phyloP scores from a whole-genome alignment of 2,329 filamentous ascomycete species.

The Allantophomopsis lycopodina region DNA sequence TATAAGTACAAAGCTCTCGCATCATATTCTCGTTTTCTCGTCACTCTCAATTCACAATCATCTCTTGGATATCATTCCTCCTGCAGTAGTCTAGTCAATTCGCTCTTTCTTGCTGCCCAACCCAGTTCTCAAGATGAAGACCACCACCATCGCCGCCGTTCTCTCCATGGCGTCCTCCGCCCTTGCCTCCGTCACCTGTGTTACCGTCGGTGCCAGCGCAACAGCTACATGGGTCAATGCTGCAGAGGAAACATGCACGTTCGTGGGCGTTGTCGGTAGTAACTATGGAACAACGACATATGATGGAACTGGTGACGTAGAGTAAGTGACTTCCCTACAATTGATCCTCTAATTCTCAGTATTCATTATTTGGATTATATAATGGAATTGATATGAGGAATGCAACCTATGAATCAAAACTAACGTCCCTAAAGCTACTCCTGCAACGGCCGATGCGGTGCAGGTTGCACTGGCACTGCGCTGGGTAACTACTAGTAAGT shows the following conservation, averaged over 20 bases:
- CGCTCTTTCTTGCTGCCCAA: neutral
- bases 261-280: constrained; percentile 28
- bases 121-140: neutral
- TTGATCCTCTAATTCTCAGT: no score
- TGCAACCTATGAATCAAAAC: no score
- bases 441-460: constrained; percentile 33
- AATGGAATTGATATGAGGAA: no score
- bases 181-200: constrained; percentile 20
- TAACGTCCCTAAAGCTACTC: constrained; percentile 3
- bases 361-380: no score
- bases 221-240: constrained; percentile 31
- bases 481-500: constrained; percentile 28
- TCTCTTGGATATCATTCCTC: no score
- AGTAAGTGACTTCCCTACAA: no score
- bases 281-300: constrained; percentile 24
- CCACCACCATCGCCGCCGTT: neutral
- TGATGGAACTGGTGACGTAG: no score
- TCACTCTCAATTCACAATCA: no score
- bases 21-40: no score
- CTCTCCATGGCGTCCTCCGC: neutral
- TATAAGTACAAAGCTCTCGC: no score
- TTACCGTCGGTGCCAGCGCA: constrained; percentile 24
- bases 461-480: constrained; percentile 26
- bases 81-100: no score
- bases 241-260: constrained; percentile 26